Evolutionary conservation across 179 eudicot species (phyloP), one percentile per base, ranked within the genome.

Genomic region (Amaranthus tricolor): DNA sequence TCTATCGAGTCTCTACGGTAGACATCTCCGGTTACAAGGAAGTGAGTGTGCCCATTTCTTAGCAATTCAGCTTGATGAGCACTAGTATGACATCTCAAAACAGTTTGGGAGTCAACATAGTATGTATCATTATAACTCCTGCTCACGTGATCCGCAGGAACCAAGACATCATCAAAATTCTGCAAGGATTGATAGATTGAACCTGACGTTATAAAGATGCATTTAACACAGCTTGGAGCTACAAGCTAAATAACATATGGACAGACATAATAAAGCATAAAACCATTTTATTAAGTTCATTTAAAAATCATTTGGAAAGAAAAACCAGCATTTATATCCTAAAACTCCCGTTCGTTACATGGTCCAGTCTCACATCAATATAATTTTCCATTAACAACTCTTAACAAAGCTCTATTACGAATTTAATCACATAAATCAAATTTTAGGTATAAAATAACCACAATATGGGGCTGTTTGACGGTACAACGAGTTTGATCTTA

Each of bases 151-250:
- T 93, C 98, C 80, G 91, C 89, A 72, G 98, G 98, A 68, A 93
- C 98, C 87, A 93, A 87, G 62, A 93, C 98, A 82, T 95, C 99
- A 78, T 95, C 99, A 86, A 95, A 95, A 83, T 95, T 95, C 99
- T 95, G 94, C 88, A 90, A 73, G 84, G 77, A 78, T 77, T 68
- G 59, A 40, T 77, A 57, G 77, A 78, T 77, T 64, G 59, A 40
- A 75, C 58, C 44, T 69, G 57, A 69, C 9, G 49, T 69, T 53
- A 69, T 6, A 77, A 3, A 58, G 80, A 66, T 72, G 45, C 64
- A 70, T 3, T 56, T 7, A 17, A 6, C 62, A 43, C 78, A 71
- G 51, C 68, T 51, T 60, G 24, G 74, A 53, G 50, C 43, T 47
- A 31, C 3, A 53, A 10, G 44, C 31, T 59, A 14, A 0, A 63